Conservation (phyloP, 768 basidiomycete species). For the Heimioporus sp. region DNA sequence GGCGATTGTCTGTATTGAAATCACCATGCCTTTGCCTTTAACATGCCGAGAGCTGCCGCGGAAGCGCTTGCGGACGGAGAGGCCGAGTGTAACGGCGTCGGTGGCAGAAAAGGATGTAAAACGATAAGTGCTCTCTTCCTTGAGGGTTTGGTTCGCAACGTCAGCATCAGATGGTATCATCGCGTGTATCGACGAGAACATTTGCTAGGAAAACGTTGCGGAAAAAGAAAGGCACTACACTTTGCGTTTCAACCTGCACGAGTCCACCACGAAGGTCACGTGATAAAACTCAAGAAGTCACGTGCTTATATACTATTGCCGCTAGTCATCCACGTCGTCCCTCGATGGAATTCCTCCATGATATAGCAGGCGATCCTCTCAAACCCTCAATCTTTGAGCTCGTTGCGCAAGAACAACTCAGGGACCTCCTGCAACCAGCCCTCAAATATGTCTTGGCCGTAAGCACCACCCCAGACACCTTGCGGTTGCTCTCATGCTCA, state of each 20-base stretch:
- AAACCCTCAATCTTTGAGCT: constrained; percentile 90
- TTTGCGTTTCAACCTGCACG: too few relatives aligned
- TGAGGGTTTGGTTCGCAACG: constrained; percentile 65
- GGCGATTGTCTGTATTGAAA: constrained; percentile 75
- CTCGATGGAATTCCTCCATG: constrained; percentile 82
- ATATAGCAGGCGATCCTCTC: constrained; percentile 66
- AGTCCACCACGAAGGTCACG: constrained; percentile 8
- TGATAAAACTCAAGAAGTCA: constrained; percentile 28
- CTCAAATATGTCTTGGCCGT: constrained; percentile 93
- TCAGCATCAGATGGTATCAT: constrained; percentile 70
- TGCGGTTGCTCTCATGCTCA: neutral
- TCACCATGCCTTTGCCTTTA: constrained; percentile 78
- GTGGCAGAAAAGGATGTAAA: constrained; percentile 73
- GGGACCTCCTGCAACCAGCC: constrained; percentile 90
- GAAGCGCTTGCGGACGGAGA: constrained; percentile 83
- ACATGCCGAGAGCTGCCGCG: constrained; percentile 65
- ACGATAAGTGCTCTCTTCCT: constrained; percentile 67
- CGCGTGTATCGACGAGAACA: constrained; percentile 64
- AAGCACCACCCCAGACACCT: constrained; percentile 27
- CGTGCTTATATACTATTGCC: constrained; percentile 9
- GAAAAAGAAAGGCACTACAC: constrained; percentile 5
- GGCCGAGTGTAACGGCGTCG: constrained; percentile 77
- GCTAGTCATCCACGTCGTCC: too few relatives aligned
- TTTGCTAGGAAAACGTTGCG: constrained; percentile 20
- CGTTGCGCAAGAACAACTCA: constrained; percentile 89